Conservation (phyloP, 192 early-diverging fungal genomes). For the Blastocladiella britannica region DNA sequence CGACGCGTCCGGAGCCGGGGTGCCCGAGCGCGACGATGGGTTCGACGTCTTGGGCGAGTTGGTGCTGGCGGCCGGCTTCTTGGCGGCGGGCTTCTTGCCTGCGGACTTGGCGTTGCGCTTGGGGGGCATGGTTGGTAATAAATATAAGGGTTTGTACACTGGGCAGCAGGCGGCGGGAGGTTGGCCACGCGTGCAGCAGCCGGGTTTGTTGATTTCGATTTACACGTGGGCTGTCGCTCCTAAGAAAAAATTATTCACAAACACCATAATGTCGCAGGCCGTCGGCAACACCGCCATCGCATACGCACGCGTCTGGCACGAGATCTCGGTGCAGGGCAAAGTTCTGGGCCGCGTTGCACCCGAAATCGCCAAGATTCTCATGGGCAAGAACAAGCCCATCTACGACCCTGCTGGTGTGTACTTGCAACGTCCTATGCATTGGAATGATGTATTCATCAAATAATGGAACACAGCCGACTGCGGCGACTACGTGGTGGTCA, state of each 20-base stretch:
- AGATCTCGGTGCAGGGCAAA: conserved; percentile 70
- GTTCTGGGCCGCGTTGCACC: conserved; percentile 70
- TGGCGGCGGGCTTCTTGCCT: not conserved
- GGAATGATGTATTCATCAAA: not conserved
- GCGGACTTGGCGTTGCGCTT: not conserved
- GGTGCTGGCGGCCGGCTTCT: not conserved
- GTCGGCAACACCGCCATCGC: conserved; percentile 35
- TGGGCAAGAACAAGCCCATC: conserved; percentile 93
- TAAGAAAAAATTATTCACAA: too few relatives aligned
- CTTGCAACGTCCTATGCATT: not conserved
- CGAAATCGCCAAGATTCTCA: conserved; percentile 66
- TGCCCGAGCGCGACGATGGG: not conserved
- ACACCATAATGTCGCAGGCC: not conserved
- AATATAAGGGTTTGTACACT: too few relatives aligned
- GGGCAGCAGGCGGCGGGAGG: too few relatives aligned
- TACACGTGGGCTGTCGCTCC: too few relatives aligned
- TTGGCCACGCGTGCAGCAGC: too few relatives aligned
- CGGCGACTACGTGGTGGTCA: conserved; percentile 91
- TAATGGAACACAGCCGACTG: conserved; percentile 42
- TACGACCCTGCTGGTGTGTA: conserved; percentile 59
- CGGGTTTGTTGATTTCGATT: too few relatives aligned
- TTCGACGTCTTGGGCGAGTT: too few relatives aligned
- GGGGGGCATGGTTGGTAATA: not conserved
- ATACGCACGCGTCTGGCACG: conserved; percentile 76
- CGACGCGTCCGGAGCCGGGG: not conserved